These are phyloP conservation scores for Silene latifolia DNA, from an alignment of 148 eudicot species.

Conservation along the genomic window DNA sequence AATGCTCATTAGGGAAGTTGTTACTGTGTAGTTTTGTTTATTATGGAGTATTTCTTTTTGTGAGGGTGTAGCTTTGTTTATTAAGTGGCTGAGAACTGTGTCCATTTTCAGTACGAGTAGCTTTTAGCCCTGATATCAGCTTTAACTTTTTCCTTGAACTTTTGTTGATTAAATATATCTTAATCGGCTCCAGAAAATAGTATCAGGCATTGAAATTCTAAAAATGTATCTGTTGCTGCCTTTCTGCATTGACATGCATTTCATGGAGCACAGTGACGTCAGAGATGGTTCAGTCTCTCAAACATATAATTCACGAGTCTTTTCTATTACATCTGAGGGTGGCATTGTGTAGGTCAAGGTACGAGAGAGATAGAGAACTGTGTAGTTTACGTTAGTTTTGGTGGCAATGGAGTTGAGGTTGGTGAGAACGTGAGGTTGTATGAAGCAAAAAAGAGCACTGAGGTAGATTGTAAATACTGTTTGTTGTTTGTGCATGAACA, in stretches of 20 bases:
- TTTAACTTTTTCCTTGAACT: neutral
- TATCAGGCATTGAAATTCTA: neutral
- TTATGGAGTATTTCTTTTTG: neutral
- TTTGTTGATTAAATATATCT: neutral
- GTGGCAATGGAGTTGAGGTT: neutral
- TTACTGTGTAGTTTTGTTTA: neutral
- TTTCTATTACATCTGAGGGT: neutral
- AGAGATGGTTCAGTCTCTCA: neutral
- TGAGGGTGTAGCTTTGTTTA: neutral
- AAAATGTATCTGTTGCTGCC: neutral
- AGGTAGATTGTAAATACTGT: neutral
- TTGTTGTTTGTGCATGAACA: neutral
- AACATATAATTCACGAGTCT: neutral
- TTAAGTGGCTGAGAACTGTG: conserved; percentile 3
- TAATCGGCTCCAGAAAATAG: neutral
- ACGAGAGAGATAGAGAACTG: neutral
- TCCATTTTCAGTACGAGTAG: neutral
- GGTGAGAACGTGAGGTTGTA: neutral
- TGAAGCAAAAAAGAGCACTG: neutral
- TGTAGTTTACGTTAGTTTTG: neutral
- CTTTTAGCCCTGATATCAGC: neutral
- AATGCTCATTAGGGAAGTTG: neutral
- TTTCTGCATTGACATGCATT: conserved; percentile 6
- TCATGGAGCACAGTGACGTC: neutral
- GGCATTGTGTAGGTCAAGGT: neutral